These are phyloP conservation scores for Hyaloperonospora brassicae DNA, from an alignment of 352 stramenopile genomes.

Conservation along the genomic window DNA sequence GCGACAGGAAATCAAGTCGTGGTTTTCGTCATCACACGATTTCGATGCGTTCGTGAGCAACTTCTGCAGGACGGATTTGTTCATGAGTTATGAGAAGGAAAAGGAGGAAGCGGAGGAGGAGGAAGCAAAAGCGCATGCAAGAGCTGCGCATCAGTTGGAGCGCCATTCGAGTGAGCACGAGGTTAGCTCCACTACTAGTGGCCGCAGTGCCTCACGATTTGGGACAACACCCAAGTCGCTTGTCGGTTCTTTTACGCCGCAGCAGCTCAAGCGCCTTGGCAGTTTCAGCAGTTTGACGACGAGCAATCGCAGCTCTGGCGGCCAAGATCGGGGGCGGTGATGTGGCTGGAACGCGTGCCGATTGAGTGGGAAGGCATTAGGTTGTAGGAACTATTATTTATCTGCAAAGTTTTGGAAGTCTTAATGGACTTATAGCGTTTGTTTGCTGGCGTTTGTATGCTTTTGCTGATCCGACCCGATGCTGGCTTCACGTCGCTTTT, in stretches of 20 bases:
- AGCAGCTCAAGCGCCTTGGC: conserved; percentile 51
- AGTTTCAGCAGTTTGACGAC: conserved; percentile 51
- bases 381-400: conserved; percentile 44
- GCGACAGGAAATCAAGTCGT: conserved; percentile 75
- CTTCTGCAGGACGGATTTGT: conserved; percentile 49
- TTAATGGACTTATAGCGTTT: conserved; percentile 9
- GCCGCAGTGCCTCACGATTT: conserved; percentile 29
- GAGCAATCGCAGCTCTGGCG: conserved; percentile 25
- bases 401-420: conserved; percentile 34
- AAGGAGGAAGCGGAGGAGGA: conserved; percentile 21
- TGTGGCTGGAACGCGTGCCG: conserved; percentile 6
- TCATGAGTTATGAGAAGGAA: conserved; percentile 40
- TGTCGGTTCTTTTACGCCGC: conserved; percentile 31
- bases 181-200: conserved; percentile 32
- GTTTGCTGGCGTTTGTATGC: conserved; percentile 13
- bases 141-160: conserved; percentile 27
- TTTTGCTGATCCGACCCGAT: too few species aligned
- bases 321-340: conserved; percentile 24
- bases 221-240: conserved; percentile 30
- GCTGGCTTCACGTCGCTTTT: too few species aligned
- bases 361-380: conserved; percentile 2
- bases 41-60: conserved; percentile 74
- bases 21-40: conserved; percentile 78
- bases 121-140: conserved; percentile 25
- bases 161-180: conserved; percentile 30